Conservation (phyloP, 2,329 filamentous ascomycete genomes). For the Aspergillus pseudonomiae region DNA sequence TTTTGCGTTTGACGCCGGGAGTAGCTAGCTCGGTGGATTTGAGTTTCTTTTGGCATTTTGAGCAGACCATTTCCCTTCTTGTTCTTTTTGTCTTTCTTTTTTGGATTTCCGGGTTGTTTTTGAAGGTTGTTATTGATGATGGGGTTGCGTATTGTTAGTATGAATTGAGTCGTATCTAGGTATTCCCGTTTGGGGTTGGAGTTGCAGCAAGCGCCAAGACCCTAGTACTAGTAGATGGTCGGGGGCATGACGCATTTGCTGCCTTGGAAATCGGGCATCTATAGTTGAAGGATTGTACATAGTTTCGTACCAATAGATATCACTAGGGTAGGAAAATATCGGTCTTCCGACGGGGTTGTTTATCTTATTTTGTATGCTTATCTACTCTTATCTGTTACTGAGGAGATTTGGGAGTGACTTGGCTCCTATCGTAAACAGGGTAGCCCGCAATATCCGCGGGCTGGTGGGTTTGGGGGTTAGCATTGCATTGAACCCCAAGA, state of each 20-base stretch:
- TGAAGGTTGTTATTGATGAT: neutral
- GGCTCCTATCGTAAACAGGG: no score
- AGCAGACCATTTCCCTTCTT: slow-evolving; percentile 59
- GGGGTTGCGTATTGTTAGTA: neutral
- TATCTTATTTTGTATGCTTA: neutral
- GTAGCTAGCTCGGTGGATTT: slow-evolving; percentile 65
- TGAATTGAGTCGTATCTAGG: neutral
- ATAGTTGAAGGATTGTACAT: no score
- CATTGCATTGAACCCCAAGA: neutral
- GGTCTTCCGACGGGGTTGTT: neutral
- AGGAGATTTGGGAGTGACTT: neutral
- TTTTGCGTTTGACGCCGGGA: slow-evolving; percentile 68
- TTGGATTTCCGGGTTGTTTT: neutral
- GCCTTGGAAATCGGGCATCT: neutral
- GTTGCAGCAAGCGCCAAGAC: neutral
- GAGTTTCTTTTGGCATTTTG: slow-evolving; percentile 64
- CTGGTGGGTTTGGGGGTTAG: no score
- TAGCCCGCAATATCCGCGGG: no score
- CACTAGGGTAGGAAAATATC: neutral
- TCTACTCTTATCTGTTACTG: neutral
- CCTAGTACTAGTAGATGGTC: neutral
- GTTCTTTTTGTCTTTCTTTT: neutral
- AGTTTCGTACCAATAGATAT: neutral
- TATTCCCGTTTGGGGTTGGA: neutral
- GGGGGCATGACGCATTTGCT: neutral